Evolutionary conservation across 2,329 filamentous ascomycete genomes (phyloP), one percentile per base, ranked within the genome.

Genomic region (Cryphonectria radicalis): DNA sequence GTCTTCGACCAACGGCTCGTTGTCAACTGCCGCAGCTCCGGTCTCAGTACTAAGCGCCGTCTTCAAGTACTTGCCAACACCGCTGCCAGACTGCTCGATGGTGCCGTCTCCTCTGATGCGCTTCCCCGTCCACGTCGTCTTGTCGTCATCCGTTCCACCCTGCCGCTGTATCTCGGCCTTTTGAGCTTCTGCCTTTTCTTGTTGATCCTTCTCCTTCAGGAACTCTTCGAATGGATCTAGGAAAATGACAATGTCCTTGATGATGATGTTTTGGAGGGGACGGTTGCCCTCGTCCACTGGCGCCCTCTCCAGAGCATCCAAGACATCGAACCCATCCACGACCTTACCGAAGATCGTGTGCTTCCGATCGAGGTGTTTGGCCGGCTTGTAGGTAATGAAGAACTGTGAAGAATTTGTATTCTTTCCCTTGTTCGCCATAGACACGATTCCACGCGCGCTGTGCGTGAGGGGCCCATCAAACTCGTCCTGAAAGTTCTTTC

Each of bases 381-480:
- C 89, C 0, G 92, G 86, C 66, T 93, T 91, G 81, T 99, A 99
- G 0, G 92, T 93, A 78, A 99, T 92, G 85, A 98, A 99, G 79
- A 91, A 99, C 81, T 99, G 96, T 76, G 90, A 93, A 11, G 93
- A 96, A 82, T 99, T 99, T 32, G 95, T 98, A 78, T 98, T 95
- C 79, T 98, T 98, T 71, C 96, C 96, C 80, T 99, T 99, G 82
- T 99, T 99, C 57, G 96, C 96, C 96, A 99, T 99, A 75, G 92
- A 94, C 37, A 97, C 79, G 0, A 95, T 88, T 17, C 96, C 96
- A 40, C 95, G 87, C 0, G 87, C 83, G 77, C 94, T 92, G 77
- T 99, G 96, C n/a, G 91, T 92, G 57, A 94, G 81, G 0, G 95
- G 94, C 0, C 95, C 94, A 22, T 98, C 94, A 74, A 98, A 92